Base-by-base conservation (phyloP, 1,139 yeast species). In the Oligophagozyma castellii region DNA sequence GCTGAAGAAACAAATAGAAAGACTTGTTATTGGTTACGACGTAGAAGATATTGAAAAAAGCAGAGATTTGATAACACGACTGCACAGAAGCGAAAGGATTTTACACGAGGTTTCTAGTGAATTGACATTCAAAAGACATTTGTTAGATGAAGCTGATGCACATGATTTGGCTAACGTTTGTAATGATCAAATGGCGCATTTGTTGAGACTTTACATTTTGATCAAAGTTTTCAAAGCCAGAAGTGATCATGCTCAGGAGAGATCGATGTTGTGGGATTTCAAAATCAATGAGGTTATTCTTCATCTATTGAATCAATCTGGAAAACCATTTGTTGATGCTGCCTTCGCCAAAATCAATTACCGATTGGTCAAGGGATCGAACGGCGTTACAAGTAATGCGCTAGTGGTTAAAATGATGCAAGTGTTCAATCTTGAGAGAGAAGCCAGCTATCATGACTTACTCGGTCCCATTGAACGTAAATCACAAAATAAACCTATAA, bases 241-340 rank as follows among this genome's bases (percentile, higher is more conserved):
- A 20, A 42, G 44, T 28, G 39, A 44, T 3, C 43, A 42, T 11
- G 43, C 39, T 5, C 42, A 49, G 4, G 48, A 40, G 19, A 47
- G 53, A 30, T 39, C 39, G 15, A 36, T 52, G 30, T 47, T 56
- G 11, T 77, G 89, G 80, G 58, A 67, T 11, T 60, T 83, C 16
- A 61, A 72, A 16, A 72, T 92, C 0, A 86, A 77, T 44, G 79
- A 77, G 42, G 61, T 83, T 18, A 69, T 74, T 29, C 61, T 86
- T 61, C 92, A 80, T 46, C 59, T 84, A 43, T 56, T 83, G 30
- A 73, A 69, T 31, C 71, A 70, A 8, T 51, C 65, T 5, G 57
- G 79, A 16, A 53, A 57, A 23, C 89, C 92, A 12, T 72, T 84
- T 42, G 53, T 81, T 34, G 93, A 79, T 50, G 61, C 84, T 36